phyloP scores from a whole-genome alignment of 768 basidiomycete species.

The Agrocybe chaxingu region DNA sequence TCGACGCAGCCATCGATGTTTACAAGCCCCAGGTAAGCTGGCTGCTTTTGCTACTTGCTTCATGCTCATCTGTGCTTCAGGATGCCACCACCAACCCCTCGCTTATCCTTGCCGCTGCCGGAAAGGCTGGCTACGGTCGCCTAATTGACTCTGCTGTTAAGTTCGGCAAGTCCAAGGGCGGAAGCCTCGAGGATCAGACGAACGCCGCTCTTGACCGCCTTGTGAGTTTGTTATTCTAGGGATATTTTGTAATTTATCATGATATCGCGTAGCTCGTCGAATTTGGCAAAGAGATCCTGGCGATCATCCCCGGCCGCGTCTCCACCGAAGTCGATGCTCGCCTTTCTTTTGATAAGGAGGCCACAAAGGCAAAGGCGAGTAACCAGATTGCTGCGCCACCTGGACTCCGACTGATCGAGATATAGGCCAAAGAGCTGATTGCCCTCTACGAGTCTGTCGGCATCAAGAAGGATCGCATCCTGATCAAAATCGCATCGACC shows the following conservation, averaged over 20 bases:
- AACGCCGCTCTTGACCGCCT: conserved; percentile 86
- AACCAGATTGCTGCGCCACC: background rate
- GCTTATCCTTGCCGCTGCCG: conserved; percentile 88
- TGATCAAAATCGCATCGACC: conserved; percentile 99
- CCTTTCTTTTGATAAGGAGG: conserved; percentile 94
- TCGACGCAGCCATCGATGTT: conserved; percentile 74
- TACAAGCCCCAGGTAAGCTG: conserved; percentile 86
- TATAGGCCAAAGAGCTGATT: conserved; percentile 80
- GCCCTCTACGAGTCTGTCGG: conserved; percentile 93
- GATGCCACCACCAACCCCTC: conserved; percentile 99
- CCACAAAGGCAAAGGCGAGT: conserved; percentile 79
- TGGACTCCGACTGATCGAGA: conserved; percentile 10
- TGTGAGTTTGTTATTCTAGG: conserved; percentile 40
- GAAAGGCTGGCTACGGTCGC: conserved; percentile 81
- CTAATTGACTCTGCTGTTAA: conserved; percentile 75
- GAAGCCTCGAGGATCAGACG: conserved; percentile 69
- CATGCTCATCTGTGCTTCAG: conserved; percentile 31
- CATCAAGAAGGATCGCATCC: conserved; percentile 87
- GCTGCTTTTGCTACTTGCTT: conserved; percentile 1
- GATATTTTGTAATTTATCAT: background rate
- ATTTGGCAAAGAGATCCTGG: conserved; percentile 94
- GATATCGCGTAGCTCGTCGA: conserved; percentile 74
- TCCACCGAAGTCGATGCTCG: conserved; percentile 99
- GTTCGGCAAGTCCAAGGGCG: conserved; percentile 79
- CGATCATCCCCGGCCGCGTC: conserved; percentile 96